phyloP scores from a whole-genome alignment of 208 protist genomes.

The Trypanosoma cruzi region DNA sequence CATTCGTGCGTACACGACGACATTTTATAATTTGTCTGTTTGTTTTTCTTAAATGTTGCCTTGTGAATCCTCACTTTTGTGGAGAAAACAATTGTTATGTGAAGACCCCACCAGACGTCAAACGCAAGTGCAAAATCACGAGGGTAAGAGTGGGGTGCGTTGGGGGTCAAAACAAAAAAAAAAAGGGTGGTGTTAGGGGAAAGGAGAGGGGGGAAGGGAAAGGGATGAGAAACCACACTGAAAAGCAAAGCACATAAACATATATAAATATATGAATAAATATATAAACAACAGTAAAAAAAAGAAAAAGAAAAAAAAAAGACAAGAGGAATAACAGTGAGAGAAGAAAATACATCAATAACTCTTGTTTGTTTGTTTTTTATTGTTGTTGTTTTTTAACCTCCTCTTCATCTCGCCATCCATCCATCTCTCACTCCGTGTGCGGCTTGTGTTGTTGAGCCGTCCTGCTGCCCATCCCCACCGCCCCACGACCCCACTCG shows the following conservation, averaged over 20 bases:
- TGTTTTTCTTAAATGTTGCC: not conserved
- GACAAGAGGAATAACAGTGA: not conserved
- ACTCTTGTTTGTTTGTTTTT: not conserved
- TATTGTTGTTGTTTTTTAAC: too few relatives aligned
- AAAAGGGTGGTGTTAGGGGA: not conserved
- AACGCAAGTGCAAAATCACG: not conserved
- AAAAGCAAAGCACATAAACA: not conserved
- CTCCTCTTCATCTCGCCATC: too few relatives aligned
- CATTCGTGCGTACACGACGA: not conserved
- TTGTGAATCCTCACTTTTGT: not conserved
- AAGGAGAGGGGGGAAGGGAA: not conserved
- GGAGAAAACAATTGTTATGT: not conserved
- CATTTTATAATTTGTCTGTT: not conserved
- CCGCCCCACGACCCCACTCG: too few relatives aligned
- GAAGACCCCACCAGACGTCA: not conserved
- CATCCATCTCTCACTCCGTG: too few relatives aligned
- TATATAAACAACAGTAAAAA: too few relatives aligned
- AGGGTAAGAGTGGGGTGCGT: too few relatives aligned
- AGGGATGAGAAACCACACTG: not conserved
- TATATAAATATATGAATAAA: not conserved
- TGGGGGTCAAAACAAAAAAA: not conserved
- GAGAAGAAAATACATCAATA: not conserved
- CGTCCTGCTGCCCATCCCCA: too few relatives aligned
- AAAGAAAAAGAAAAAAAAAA: not conserved
- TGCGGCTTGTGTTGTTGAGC: too few relatives aligned